Conservation (phyloP, 192 early-diverging fungal species). For the Coemansia sp. region DNA sequence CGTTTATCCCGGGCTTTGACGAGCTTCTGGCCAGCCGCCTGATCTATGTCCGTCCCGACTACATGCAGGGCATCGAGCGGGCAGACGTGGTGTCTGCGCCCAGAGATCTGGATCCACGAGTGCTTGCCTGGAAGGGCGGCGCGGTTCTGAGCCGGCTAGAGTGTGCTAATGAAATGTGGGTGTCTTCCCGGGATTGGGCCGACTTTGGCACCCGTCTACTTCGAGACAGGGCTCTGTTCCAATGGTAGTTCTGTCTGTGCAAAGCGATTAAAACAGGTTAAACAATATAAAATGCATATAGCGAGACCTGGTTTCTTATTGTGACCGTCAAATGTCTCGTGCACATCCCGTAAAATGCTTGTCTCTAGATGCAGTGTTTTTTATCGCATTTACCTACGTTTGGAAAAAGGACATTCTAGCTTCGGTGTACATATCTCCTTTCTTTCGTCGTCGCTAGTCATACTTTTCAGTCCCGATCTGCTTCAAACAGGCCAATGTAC, state of each 20-base stretch:
- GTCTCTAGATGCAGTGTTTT: no score
- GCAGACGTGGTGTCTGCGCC: constrained; percentile 76
- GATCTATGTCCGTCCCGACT: constrained; percentile 38
- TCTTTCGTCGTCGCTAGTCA: no score
- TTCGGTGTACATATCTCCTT: no score
- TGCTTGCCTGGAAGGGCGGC: constrained; percentile 88
- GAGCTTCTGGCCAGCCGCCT: constrained; percentile 36
- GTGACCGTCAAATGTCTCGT: no score
- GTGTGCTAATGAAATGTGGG: constrained; percentile 78
- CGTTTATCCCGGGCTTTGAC: constrained; percentile 65
- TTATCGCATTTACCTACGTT: no score
- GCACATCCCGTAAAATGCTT: no score
- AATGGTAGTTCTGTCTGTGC: constrained; percentile 50
- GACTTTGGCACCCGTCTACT: constrained; percentile 68
- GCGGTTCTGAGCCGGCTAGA: constrained; percentile 79
- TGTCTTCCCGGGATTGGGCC: constrained; percentile 71
- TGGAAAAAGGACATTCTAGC: no score
- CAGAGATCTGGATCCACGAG: constrained; percentile 78
- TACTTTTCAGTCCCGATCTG: no score
- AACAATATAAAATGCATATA: no score
- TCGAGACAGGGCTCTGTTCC: constrained; percentile 67
- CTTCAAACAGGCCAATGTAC: constrained; percentile 4
- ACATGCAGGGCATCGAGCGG: constrained; percentile 51
- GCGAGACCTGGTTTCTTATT: no score
- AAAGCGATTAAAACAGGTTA: no score